These are phyloP conservation scores for Biscutella laevigata DNA, from an alignment of 441 rosid genomes.

Conservation along the genomic window DNA sequence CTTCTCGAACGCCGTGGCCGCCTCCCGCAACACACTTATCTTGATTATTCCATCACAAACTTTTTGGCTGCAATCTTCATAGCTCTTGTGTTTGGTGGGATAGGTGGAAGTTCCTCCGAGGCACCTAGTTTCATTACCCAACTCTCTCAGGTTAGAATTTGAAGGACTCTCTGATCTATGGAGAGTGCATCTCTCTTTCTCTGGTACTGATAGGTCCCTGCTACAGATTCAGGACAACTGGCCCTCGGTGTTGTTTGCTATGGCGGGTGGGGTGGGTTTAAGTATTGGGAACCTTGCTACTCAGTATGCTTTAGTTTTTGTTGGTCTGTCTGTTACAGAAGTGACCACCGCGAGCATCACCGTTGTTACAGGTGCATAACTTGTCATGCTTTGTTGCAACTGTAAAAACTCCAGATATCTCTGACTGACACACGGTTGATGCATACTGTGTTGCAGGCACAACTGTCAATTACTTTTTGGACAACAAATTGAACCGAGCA, in stretches of 20 bases:
- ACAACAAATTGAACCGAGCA: constrained; percentile 58
- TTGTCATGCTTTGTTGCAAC: not conserved
- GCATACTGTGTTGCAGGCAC: constrained; percentile 25
- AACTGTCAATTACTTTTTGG: constrained; percentile 57
- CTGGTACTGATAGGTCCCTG: not conserved
- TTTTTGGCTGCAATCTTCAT: constrained; percentile 58
- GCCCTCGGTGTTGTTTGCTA: constrained; percentile 73
- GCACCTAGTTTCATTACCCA: constrained; percentile 55
- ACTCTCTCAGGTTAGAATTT: constrained; percentile 42
- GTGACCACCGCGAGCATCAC: constrained; percentile 62
- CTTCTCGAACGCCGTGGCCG: constrained; percentile 75
- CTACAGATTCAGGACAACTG: constrained; percentile 57
- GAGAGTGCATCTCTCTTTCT: not conserved
- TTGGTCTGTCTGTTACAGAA: constrained; percentile 72
- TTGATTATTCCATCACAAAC: constrained; percentile 66
- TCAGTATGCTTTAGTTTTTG: constrained; percentile 74
- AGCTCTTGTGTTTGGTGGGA: constrained; percentile 56
- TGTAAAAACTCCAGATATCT: not conserved
- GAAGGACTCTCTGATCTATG: not conserved
- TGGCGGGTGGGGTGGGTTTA: constrained; percentile 65
- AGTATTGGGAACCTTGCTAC: constrained; percentile 68
- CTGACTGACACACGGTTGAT: not conserved
- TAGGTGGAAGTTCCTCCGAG: constrained; percentile 35
- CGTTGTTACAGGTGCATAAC: constrained; percentile 53
- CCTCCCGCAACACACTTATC: constrained; percentile 86